These are phyloP conservation scores for Cercospora sesami DNA, from an alignment of 2,329 filamentous ascomycete species.

Conservation along the genomic window DNA sequence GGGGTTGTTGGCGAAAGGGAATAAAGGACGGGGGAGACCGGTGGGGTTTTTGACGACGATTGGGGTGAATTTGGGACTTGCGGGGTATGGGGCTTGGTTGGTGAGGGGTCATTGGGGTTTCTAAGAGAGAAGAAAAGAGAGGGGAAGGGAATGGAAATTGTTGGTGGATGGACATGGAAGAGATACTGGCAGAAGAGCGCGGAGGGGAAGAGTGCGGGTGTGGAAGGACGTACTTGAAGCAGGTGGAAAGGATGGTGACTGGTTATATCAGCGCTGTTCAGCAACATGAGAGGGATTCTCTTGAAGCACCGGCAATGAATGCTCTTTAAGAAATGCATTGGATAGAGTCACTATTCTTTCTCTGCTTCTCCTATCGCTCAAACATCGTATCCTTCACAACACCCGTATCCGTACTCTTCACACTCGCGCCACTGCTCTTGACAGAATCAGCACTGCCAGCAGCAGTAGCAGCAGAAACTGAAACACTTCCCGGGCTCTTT, in stretches of 20 bases:
- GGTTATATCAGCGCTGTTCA: no score
- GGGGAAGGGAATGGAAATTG: background rate
- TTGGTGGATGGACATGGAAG: background rate
- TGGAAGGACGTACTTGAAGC: background rate
- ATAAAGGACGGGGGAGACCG: slow-evolving; percentile 14
- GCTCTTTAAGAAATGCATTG: background rate
- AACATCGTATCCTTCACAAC: slow-evolving; percentile 42
- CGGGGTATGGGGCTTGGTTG: slow-evolving; percentile 19
- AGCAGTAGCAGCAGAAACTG: background rate
- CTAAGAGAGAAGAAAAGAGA: background rate
- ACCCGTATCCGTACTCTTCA: slow-evolving; percentile 27
- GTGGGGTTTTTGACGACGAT: slow-evolving; percentile 21
- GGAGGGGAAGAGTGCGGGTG: background rate
- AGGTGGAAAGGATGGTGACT: no score
- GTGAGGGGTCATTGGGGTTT: slow-evolving; percentile 21
- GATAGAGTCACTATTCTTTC: background rate
- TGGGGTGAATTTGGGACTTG: slow-evolving; percentile 13
- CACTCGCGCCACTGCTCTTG: slow-evolving; percentile 22
- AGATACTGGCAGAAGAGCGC: background rate
- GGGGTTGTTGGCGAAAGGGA: slow-evolving; percentile 9
- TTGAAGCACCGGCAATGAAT: background rate
- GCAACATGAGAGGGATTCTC: no score
- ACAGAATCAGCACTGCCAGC: background rate
- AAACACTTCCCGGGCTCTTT: background rate
- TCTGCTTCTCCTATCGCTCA: slow-evolving; percentile 34